Base-by-base conservation (phyloP, 1,139 yeast species). In the Starmera stellimalicola region DNA sequence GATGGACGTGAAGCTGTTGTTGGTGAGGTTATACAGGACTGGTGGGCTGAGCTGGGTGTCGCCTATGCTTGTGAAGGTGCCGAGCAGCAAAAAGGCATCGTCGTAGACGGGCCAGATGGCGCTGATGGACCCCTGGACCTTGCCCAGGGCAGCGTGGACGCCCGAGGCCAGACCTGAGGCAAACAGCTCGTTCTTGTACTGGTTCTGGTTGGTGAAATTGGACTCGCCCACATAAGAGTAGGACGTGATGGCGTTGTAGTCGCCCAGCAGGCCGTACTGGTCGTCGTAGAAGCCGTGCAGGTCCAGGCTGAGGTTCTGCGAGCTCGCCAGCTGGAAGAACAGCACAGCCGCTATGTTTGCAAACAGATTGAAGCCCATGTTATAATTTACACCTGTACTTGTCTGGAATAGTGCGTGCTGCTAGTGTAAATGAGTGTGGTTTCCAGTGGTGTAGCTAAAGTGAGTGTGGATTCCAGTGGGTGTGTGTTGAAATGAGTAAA, bases 221-320 rank as follows among this genome's bases (percentile, higher is more conserved):
- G 61, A 59, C 37, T 69, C 77, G 35, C 83, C 83, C 20, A 55
- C 49, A 44, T 68, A 75, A 25, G 63, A 50, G 55, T 78, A 78
- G 34, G 65, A 61, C 2, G 91, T 70, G 19, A 80, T 52, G 12
- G 79, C 75, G 38, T 73, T 70, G 45, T 73, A 80, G 27, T 66
- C 59, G 8, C 95, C 95, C 33, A 81, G 65, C 14, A 83, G 46
- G 6, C 80, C 77, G 32, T 84, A 57, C 37, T 63, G 50, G 15
- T 62, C 58, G 23, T 74, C 69, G 16, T 45, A 37, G 31, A 43
- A 46, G 6, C 44, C 39, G 8, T 49, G 36, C 5, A 55, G 37
- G 36, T 51, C 51, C 8, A 50, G 36, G 12, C n/a, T n/a, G n/a
- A n/a, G n/a, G n/a, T n/a, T n/a, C n/a, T n/a, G n/a, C n/a, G n/a